These are phyloP conservation scores for Paramecium pentaurelia DNA, from an alignment of 73 alveolate genomes.

Conservation along the genomic window DNA sequence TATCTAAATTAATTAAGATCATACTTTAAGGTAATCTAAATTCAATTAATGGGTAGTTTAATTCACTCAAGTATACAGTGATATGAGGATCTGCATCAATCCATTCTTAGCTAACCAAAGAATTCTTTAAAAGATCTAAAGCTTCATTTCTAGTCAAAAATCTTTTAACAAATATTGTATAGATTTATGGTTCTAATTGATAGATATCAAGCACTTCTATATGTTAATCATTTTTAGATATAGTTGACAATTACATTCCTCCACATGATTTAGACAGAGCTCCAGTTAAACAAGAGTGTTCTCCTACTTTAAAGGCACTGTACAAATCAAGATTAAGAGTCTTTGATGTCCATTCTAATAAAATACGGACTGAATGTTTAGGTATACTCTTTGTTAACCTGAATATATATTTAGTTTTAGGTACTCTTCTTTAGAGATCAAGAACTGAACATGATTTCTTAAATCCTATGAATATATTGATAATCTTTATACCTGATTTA, in stretches of 20 bases:
- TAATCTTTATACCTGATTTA: background rate
- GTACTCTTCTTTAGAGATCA: background rate
- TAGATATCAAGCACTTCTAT: background rate
- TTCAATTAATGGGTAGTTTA: background rate
- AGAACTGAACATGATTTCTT: background rate
- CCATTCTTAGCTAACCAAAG: background rate
- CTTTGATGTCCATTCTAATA: background rate
- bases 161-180: background rate
- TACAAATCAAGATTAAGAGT: background rate
- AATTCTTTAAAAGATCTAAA: background rate
- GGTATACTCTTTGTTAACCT: background rate
- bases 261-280: background rate
- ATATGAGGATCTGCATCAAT: constrained; percentile 9
- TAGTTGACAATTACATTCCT: background rate
- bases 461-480: background rate
- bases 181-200: background rate
- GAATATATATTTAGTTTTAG: background rate
- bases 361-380: background rate
- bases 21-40: background rate
- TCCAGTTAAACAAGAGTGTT: background rate
- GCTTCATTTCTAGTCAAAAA: background rate
- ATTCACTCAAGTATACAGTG: background rate
- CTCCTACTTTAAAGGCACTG: background rate
- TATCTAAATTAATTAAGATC: background rate
- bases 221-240: background rate